Evolutionary conservation across 345 rosid genomes (phyloP).

Genomic region (Pugionium cornutum): DNA sequence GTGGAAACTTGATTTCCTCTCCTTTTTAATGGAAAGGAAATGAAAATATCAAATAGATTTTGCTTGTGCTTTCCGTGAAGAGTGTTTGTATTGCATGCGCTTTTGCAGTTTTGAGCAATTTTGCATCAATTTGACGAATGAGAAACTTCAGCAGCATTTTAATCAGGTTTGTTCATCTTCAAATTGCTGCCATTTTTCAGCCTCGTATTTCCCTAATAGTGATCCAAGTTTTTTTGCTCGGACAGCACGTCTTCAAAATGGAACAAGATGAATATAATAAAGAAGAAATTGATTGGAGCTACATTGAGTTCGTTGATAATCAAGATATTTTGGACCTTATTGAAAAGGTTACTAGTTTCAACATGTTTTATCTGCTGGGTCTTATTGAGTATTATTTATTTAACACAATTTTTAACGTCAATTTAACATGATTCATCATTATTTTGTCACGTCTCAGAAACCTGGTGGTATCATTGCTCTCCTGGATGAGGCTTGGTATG

Average conservation of each 20-base stretch:
- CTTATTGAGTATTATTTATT: constrained; percentile 11
- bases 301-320: constrained; percentile 92
- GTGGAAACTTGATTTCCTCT: constrained; percentile 11
- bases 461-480: constrained; percentile 97
- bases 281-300: constrained; percentile 78
- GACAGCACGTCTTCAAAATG: constrained; percentile 97
- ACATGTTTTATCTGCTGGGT: constrained; percentile 18
- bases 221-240: constrained; percentile 26
- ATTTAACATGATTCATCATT: constrained; percentile 10
- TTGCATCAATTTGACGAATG: constrained; percentile 90
- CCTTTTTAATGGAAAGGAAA: constrained; percentile 11
- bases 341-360: constrained; percentile 71
- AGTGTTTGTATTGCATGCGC: constrained; percentile 31
- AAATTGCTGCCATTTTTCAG: constrained; percentile 29
- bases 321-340: constrained; percentile 93
- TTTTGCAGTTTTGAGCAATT: constrained; percentile 93
- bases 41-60: constrained; percentile 13
- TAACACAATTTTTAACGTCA: constrained; percentile 2
- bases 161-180: constrained; percentile 67
- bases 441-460: constrained; percentile 57
- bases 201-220: constrained; percentile 25
- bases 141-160: constrained; percentile 98
- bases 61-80: constrained; percentile 27
- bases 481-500: constrained; percentile 97
- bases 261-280: constrained; percentile 90